Base-by-base conservation (phyloP, 2,329 filamentous ascomycete species). In the Cryoendolithus antarcticus region DNA sequence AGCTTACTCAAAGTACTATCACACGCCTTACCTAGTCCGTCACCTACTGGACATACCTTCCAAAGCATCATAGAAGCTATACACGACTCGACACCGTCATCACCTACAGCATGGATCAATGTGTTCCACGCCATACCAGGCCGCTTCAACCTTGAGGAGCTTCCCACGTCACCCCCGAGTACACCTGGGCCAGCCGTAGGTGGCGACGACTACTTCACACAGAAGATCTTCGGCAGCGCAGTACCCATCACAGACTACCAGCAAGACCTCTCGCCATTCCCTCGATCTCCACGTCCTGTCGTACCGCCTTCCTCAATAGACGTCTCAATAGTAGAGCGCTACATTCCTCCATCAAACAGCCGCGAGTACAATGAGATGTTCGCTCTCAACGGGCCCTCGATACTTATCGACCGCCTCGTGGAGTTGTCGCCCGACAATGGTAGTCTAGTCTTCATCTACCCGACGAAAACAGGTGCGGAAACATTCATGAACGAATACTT, bases 41-140 rank as follows among this genome's bases (percentile, higher is more conserved):
- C 66, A 10, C 45, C 59, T 35, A 59, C 55, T 12, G 63, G 67
- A 19, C 64, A 71, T 44, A 63, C 74, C 19, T 78, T 76, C 48
- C 64, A 64, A 21, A 62, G 63, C 11, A 62, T 79, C 24, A 69
- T 79, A 39, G 63, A 68, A 41, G 63, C 66, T 3, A 66, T 80
- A 1, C 73, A 77, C 51, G 61, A 66, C 30, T 63, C 64, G 12
- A 66, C 71, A 9, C 63, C 68, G 15, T 54, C 63, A 3, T 66
- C 63, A 35, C 63, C 67, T 9, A 73, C 69, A 0, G 67, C 68
- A 2, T 79, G 75, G 62, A 76, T 79, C 56, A 77, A 76, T 43
- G 70, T 80, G 37, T 76, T 74, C 39, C 75, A 80, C 51, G 75
- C 74, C 1, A 71, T 78, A 1, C 74, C 74, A 7, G 71, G 72